Evolutionary conservation across 1,284 basidiomycete species (phyloP).

Genomic region (Cryptococcus sp.): DNA sequence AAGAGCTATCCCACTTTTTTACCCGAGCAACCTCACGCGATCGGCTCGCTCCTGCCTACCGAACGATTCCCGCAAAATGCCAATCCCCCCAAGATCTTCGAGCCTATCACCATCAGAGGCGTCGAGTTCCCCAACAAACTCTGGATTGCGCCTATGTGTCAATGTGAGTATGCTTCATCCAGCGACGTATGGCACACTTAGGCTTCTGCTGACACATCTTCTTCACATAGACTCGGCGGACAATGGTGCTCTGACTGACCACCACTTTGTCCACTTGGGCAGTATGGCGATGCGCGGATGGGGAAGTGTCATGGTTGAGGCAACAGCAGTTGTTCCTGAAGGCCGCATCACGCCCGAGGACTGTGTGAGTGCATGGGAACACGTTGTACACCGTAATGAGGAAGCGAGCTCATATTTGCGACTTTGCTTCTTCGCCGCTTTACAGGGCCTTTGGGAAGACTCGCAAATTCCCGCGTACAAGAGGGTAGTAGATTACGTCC

Average conservation of each 20-base stretch:
- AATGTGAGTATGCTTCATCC: conserved; percentile 35
- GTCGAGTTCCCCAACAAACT: conserved; percentile 66
- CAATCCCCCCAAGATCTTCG: conserved; percentile 64
- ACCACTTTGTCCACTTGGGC: conserved; percentile 75
- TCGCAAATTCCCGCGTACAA: conserved; percentile 68
- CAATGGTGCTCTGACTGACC: conserved; percentile 70
- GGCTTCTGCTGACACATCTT: background rate
- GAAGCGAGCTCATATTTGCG: conserved; percentile 3
- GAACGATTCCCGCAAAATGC: conserved; percentile 43
- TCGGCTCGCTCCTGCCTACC: conserved; percentile 56
- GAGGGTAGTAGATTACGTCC: conserved; percentile 72
- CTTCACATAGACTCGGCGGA: conserved; percentile 63
- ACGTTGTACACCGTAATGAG: background rate
- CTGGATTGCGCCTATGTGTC: conserved; percentile 68
- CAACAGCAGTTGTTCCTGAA: conserved; percentile 71
- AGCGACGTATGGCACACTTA: too few species aligned
- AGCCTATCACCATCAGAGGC: conserved; percentile 65
- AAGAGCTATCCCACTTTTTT: conserved; percentile 35
- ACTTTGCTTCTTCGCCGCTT: background rate
- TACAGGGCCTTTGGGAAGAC: conserved; percentile 70
- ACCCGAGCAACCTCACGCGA: conserved; percentile 64
- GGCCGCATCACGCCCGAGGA: conserved; percentile 63
- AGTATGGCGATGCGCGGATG: conserved; percentile 56
- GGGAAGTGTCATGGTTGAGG: conserved; percentile 67
- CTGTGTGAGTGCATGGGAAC: conserved; percentile 26